Base-by-base conservation (phyloP, 371 early-diverging fungal species). In the Lichtheimia hyalospora region DNA sequence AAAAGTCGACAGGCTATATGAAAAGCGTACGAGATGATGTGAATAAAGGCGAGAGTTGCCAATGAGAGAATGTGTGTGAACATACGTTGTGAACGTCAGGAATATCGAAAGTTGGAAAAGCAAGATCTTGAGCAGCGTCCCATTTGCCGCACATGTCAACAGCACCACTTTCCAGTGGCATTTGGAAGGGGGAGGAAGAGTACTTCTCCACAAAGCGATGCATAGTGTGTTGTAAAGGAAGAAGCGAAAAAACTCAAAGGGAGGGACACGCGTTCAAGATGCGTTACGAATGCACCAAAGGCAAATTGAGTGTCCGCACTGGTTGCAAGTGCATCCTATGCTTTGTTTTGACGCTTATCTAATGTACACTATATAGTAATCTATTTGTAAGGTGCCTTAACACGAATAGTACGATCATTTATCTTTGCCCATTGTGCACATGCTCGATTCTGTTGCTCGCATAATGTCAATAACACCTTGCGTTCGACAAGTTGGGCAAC, bases 71-170 rank as follows among this genome's bases (percentile, higher is more conserved):
- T n/a, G 7, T 51, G 43, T 16, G 53, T 7, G 25, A 14, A 53
- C 5, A 54, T 84, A 91, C 93, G 76, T 90, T 87, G 60, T 84
- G 67, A 39, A 87, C 84, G 60, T 80, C 73, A 54, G 93, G 92
- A 64, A 92, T 74, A 56, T 85, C 85, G 68, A 92, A 92, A 27
- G 79, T 63, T 16, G 91, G 93, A 52, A 84, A 81, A n/a, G 84
- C 84, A 60, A 89, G 82, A 54, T 83, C 78, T 62, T 77, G 74
- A 24, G 89, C 82, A 44, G 87, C 87, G 62, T 88, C 86, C 77
- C 79, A 86, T 56, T 74, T 68, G 54, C 81, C 81, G 49, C 70
- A 72, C 34, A 81, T 50, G 18, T 68, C 57, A 34, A 65, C 39
- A 54, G 70, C 57, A 24, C 61, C 75, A 16, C 51, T 62, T 52